phyloP scores from a whole-genome alignment of 1,284 basidiomycete species.

The Retiboletus flavoniger region DNA sequence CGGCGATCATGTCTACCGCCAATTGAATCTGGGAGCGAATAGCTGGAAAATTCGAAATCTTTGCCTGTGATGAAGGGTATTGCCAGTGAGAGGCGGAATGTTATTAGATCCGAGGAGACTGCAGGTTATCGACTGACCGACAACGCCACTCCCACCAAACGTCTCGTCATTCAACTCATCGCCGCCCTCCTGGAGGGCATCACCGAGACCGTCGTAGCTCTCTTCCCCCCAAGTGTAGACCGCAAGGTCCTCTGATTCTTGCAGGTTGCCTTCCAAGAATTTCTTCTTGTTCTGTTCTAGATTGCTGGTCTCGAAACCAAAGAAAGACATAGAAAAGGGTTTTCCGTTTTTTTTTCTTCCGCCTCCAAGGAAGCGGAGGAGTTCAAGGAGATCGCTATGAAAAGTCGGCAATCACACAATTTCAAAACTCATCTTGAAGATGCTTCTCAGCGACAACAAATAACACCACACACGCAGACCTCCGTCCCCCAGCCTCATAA shows the following conservation, averaged over 20 bases:
- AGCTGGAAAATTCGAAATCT: conserved; percentile 85
- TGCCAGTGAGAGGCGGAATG: conserved; percentile 8
- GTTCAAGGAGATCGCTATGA: conserved; percentile 4
- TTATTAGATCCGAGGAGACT: conserved; percentile 18
- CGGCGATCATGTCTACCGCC: conserved; percentile 16
- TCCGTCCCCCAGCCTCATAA: conserved; percentile 1
- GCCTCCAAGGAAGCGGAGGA: conserved; percentile 18
- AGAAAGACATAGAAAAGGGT: conserved; percentile 67
- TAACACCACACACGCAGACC: conserved; percentile 22
- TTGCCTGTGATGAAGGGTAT: conserved; percentile 54
- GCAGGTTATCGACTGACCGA: conserved; percentile 72
- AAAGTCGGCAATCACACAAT: conserved; percentile 19
- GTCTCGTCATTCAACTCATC: conserved; percentile 97
- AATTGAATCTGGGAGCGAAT: conserved; percentile 36
- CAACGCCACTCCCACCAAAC: conserved; percentile 70
- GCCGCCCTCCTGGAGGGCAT: conserved; percentile 81
- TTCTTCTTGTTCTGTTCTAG: conserved; percentile 61
- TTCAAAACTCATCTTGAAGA: conserved; percentile 8
- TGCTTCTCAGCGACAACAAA: conserved; percentile 19
- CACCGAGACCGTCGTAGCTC: conserved; percentile 86
- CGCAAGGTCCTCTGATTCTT: conserved; percentile 74
- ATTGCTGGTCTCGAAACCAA: conserved; percentile 67
- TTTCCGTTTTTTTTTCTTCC: conserved; percentile 17
- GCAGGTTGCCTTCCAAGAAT: conserved; percentile 50
- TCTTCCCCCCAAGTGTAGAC: conserved; percentile 90